phyloP scores from a whole-genome alignment of 78 protist genomes.

The Capsaspora owczarzaki region DNA sequence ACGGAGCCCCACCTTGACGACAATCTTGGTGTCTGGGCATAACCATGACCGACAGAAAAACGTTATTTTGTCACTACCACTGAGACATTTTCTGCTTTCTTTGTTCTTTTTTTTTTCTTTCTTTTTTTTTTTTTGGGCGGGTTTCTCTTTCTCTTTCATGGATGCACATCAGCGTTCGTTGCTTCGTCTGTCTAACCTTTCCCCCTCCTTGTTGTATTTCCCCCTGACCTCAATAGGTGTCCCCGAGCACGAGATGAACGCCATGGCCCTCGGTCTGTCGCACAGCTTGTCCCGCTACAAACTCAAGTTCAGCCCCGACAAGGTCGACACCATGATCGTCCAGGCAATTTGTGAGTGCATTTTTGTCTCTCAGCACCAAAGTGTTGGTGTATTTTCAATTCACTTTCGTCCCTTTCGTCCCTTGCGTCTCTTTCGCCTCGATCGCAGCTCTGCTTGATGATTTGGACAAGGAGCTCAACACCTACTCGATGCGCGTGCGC shows the following conservation, averaged over 20 bases:
- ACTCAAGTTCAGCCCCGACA: slow-evolving; percentile 95
- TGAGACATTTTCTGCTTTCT: background rate
- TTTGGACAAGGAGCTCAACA: slow-evolving; percentile 96
- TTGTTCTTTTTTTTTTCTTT: background rate
- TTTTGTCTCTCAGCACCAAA: background rate
- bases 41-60: no score
- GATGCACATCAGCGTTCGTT: no score
- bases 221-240: background rate
- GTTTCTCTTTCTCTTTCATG: background rate
- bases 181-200: background rate
- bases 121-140: background rate
- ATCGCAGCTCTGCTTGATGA: slow-evolving; percentile 84
- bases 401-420: background rate
- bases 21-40: no score
- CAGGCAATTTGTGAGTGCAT: slow-evolving; percentile 85
- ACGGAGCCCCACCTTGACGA: no score
- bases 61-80: slow-evolving; percentile 15
- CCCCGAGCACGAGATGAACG: slow-evolving; percentile 28
- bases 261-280: slow-evolving; percentile 84
- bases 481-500: slow-evolving; percentile 92
- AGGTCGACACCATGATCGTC: slow-evolving; percentile 96
- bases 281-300: slow-evolving; percentile 91
- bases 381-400: background rate
- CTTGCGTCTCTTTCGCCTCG: background rate
- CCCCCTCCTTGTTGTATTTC: background rate